Evolutionary conservation across 257 asterid species (phyloP).

Genomic region (Petunia secreta): DNA sequence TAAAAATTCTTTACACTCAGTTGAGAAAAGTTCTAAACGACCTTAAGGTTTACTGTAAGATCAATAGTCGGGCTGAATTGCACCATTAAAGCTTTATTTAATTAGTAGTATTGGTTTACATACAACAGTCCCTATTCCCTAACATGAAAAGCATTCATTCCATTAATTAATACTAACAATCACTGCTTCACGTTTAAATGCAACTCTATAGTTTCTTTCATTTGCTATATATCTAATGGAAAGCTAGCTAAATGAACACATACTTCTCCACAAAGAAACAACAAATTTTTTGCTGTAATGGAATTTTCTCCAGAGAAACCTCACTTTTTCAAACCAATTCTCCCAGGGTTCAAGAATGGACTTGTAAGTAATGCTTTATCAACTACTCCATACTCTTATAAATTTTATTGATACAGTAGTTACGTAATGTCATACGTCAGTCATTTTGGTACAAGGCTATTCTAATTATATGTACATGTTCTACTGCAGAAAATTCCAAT

Average conservation of each 20-base stretch:
- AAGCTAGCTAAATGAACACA: not conserved
- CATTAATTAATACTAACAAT: not conserved
- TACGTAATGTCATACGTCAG: too few species aligned
- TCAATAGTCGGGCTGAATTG: too few species aligned
- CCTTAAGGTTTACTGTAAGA: too few species aligned
- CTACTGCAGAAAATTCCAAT: slow-evolving; percentile 19
- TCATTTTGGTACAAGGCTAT: not conserved
- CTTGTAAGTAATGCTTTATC: slow-evolving; percentile 13
- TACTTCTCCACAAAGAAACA: not conserved
- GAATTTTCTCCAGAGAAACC: slow-evolving; percentile 21
- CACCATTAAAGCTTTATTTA: too few species aligned
- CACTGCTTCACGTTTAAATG: not conserved
- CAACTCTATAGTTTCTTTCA: not conserved
- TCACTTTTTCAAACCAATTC: slow-evolving; percentile 33
- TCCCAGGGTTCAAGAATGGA: slow-evolving; percentile 32
- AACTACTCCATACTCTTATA: too few species aligned
- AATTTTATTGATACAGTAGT: too few species aligned
- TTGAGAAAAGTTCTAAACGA: too few species aligned
- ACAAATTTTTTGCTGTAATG: not conserved
- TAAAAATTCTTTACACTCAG: too few species aligned
- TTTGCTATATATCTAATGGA: not conserved
- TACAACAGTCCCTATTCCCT: too few species aligned
- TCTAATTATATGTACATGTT: not conserved
- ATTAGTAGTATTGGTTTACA: too few species aligned
- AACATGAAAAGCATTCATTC: not conserved